Conservation (phyloP, 257 asterid genomes). For the Datura wrightii region DNA sequence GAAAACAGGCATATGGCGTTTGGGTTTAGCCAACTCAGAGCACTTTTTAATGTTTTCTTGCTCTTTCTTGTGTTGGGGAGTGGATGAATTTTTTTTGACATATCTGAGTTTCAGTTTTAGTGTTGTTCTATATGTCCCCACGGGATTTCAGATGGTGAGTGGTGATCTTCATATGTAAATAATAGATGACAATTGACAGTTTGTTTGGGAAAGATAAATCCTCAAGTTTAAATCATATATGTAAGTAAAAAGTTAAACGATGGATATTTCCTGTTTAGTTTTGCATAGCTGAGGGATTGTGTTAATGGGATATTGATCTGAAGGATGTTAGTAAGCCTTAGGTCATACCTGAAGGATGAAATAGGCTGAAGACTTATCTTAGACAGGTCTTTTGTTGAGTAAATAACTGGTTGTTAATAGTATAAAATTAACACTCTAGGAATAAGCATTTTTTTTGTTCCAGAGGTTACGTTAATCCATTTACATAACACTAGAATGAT, state of each 20-base stretch:
- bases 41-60: background rate
- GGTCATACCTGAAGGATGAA: constrained; percentile 3
- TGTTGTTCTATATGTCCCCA: background rate
- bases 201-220: background rate
- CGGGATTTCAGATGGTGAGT: background rate
- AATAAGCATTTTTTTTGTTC: background rate
- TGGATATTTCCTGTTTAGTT: constrained; percentile 16
- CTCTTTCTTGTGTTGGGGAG: constrained; percentile 20
- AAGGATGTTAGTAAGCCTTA: background rate
- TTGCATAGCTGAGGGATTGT: background rate
- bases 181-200: background rate
- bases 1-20: background rate
- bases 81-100: background rate
- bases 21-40: background rate
- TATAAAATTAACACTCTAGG: background rate
- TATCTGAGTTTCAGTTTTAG: background rate
- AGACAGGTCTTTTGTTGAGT: constrained; percentile 17
- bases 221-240: constrained; percentile 20
- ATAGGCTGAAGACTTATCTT: background rate
- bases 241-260: background rate
- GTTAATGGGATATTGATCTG: background rate
- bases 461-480: background rate
- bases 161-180: background rate
- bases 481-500: constrained; percentile 45
- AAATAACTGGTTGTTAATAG: constrained; percentile 5